phyloP scores from a whole-genome alignment of 768 basidiomycete genomes.

The Chlorophyllum brunneum region DNA sequence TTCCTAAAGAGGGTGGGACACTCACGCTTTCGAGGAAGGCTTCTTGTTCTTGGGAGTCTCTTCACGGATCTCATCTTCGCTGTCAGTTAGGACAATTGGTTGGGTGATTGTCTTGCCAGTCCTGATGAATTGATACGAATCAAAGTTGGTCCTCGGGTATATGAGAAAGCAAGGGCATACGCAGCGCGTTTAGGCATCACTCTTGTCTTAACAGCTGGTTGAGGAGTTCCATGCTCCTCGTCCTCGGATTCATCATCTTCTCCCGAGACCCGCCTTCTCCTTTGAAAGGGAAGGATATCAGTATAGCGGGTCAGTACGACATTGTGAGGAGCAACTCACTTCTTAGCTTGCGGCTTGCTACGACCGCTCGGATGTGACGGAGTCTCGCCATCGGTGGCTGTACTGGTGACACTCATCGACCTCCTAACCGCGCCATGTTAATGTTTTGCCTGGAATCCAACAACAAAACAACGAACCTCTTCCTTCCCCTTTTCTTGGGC shows the following conservation, averaged over 20 bases:
- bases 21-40: neutral
- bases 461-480: constrained; percentile 29
- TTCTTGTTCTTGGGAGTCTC: neutral
- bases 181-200: constrained; percentile 54
- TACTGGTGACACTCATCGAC: constrained; percentile 54
- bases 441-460: constrained; percentile 1
- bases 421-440: constrained; percentile 33
- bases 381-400: constrained; percentile 33
- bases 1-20: neutral
- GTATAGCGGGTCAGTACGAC: neutral
- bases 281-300: constrained; percentile 19
- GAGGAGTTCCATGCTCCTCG: constrained; percentile 31
- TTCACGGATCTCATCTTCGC: constrained; percentile 24
- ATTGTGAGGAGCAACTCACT: constrained; percentile 14
- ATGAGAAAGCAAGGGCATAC: constrained; percentile 34
- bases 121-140: constrained; percentile 19
- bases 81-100: constrained; percentile 34
- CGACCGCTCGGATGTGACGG: constrained; percentile 27
- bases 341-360: constrained; percentile 36
- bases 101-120: constrained; percentile 34
- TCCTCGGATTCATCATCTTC: constrained; percentile 44
- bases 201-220: constrained; percentile 42
- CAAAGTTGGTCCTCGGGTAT: neutral
- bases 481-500: constrained; percentile 43
- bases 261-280: constrained; percentile 53